These are phyloP conservation scores for Lentinula guzmanii DNA, from an alignment of 768 basidiomycete genomes.

Conservation along the genomic window DNA sequence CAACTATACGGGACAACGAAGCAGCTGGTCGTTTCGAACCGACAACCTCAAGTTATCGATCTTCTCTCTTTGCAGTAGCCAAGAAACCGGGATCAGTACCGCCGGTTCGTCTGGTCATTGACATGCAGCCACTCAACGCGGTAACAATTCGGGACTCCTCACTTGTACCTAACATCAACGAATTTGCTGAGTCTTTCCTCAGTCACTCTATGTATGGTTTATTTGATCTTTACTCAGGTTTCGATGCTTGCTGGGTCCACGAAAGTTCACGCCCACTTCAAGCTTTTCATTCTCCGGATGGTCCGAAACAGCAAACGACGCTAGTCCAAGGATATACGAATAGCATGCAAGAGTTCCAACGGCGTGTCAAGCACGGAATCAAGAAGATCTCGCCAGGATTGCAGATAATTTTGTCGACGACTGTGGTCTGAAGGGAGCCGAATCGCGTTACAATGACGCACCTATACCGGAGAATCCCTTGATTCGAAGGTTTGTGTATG, in stretches of 20 bases:
- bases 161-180: neutral
- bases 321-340: slow-evolving; percentile 5
- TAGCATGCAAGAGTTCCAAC: slow-evolving; percentile 2
- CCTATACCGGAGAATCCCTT: slow-evolving; percentile 16
- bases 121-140: neutral
- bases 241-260: neutral
- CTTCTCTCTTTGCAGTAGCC: neutral
- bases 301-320: slow-evolving; percentile 5
- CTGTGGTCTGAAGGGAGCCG: slow-evolving; percentile 16
- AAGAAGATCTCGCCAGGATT: neutral
- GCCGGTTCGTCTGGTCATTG: neutral
- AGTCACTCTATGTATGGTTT: neutral
- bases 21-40: neutral
- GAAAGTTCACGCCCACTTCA: too few relatives aligned
- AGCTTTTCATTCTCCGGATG: neutral
- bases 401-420: slow-evolving; percentile 18
- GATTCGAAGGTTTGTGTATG: slow-evolving; percentile 23
- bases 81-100: neutral
- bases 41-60: neutral
- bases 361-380: neutral
- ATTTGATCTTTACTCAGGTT: neutral
- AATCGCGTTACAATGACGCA: slow-evolving; percentile 15
- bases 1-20: neutral
- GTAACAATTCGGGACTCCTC: neutral
- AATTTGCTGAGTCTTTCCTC: slow-evolving; percentile 1